Evolutionary conservation across 2,329 filamentous ascomycete species (phyloP).

Genomic region (Arthrobotrys conoides): DNA sequence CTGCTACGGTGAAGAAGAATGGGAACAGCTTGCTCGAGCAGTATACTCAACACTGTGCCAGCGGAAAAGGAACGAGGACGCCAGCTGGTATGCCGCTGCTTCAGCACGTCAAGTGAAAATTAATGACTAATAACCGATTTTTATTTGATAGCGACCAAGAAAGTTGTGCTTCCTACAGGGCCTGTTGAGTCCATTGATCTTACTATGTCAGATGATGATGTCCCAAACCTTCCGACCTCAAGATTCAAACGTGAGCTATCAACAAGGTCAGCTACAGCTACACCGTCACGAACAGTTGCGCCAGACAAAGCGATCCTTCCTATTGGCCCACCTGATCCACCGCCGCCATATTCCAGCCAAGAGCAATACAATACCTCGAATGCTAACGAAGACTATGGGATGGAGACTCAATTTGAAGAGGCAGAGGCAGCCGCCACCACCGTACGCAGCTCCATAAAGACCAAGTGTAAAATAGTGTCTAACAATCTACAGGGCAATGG

Average conservation of each 20-base stretch:
- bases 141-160: constrained; percentile 36
- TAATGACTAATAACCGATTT: neutral
- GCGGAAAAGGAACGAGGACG: constrained; percentile 52
- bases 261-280: constrained; percentile 28
- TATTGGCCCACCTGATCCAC: constrained; percentile 46
- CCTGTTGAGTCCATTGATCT: constrained; percentile 58
- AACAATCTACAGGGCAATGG: constrained; percentile 6
- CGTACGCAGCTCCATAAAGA: constrained; percentile 27
- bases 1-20: constrained; percentile 6
- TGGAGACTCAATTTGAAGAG: constrained; percentile 32
- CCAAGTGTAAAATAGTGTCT: constrained; percentile 1
- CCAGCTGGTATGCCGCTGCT: constrained; percentile 37
- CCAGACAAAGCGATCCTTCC: constrained; percentile 33
- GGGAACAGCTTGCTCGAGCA: constrained; percentile 47
- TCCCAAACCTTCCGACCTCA: constrained; percentile 34
- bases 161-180: constrained; percentile 48
- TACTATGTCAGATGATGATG: constrained; percentile 52
- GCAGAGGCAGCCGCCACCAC: constrained; percentile 11
- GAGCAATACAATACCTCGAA: neutral
- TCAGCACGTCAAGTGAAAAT: neutral
- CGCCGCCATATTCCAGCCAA: constrained; percentile 57
- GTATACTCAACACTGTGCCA: constrained; percentile 57
- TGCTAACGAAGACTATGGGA: neutral
- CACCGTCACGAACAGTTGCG: constrained; percentile 31
- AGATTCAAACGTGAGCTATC: constrained; percentile 26